phyloP scores from a whole-genome alignment of 2,329 filamentous ascomycete species.

The Botrytis paeoniae region DNA sequence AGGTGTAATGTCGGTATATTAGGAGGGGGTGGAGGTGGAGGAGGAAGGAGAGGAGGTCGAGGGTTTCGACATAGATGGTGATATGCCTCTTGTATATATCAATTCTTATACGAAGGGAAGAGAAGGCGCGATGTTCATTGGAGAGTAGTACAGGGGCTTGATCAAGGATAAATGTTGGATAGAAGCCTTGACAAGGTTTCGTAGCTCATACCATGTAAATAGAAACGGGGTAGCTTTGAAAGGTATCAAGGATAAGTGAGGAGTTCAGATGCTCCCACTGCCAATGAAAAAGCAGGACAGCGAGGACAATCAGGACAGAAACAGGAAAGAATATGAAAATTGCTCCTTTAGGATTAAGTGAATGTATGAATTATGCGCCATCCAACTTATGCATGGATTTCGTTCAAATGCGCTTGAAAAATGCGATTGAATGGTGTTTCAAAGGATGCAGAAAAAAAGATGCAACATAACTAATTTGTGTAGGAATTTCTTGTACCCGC shows the following conservation, averaged over 20 bases:
- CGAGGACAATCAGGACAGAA: not conserved
- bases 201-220: constrained; percentile 4
- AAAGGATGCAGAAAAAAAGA: constrained; percentile 16
- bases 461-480: constrained; percentile 12
- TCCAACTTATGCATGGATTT: constrained; percentile 10
- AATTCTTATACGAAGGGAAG: constrained; percentile 8
- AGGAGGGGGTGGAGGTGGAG: not conserved
- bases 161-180: constrained; percentile 15
- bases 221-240: constrained; percentile 1
- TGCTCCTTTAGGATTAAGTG: constrained; percentile 6
- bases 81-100: constrained; percentile 15
- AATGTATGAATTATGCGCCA: constrained; percentile 2
- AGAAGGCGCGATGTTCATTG: constrained; percentile 11
- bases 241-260: constrained; percentile 2
- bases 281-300: constrained; percentile 7
- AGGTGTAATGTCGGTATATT: not conserved
- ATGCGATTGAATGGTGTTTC: constrained; percentile 10
- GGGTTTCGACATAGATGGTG: not conserved
- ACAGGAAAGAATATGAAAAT: not conserved
- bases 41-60: constrained; percentile 8
- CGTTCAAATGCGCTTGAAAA: not conserved
- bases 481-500: not conserved
- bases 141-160: not conserved
- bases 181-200: constrained; percentile 6
- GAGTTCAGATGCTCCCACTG: not conserved